These are phyloP conservation scores for Magnolia kwangsiensis DNA, from an alignment of 164 flowering plant genomes.

Conservation along the genomic window DNA sequence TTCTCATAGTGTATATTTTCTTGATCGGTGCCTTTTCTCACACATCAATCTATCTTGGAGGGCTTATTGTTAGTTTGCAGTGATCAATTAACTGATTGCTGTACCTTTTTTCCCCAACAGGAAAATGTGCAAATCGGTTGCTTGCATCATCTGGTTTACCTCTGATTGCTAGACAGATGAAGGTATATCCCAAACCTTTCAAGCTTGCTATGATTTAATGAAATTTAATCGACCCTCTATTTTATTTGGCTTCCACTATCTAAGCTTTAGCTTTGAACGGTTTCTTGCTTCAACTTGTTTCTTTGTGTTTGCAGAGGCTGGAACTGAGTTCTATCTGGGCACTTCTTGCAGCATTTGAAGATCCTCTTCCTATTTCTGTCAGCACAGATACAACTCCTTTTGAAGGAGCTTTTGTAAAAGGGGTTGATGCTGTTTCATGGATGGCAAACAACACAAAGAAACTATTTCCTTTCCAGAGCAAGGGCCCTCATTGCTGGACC, in stretches of 20 bases:
- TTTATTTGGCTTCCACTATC: constrained; percentile 8
- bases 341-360: constrained; percentile 91
- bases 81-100: neutral
- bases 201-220: neutral
- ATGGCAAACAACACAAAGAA: constrained; percentile 88
- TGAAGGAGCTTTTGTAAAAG: constrained; percentile 96
- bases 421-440: constrained; percentile 87
- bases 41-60: neutral
- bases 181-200: constrained; percentile 39
- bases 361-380: constrained; percentile 66
- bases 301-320: constrained; percentile 50
- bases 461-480: constrained; percentile 35
- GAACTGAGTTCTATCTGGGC: constrained; percentile 95
- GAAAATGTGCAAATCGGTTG: constrained; percentile 95
- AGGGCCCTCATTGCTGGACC: constrained; percentile 88
- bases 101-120: constrained; percentile 30
- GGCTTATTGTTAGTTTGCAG: neutral
- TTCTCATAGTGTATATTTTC: neutral
- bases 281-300: neutral
- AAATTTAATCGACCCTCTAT: neutral
- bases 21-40: neutral
- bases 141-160: constrained; percentile 90
- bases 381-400: constrained; percentile 32
- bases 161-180: constrained; percentile 87
- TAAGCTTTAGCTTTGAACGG: neutral